Conservation (phyloP, 176 grass and related monocot genomes). For the Microstegium vimineum region DNA sequence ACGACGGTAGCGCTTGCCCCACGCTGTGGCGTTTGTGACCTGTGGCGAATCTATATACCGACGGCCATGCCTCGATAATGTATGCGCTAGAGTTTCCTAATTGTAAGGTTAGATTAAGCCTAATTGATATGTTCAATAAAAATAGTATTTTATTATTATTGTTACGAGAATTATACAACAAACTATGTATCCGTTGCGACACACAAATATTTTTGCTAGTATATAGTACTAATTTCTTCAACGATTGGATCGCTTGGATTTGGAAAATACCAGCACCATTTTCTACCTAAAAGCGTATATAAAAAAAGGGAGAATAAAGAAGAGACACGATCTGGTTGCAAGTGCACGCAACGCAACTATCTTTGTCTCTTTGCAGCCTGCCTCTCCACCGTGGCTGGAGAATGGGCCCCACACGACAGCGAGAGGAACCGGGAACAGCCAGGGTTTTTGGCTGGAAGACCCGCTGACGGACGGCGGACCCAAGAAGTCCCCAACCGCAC, state of each 20-base stretch:
- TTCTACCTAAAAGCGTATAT: neutral
- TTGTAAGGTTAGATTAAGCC: too few relatives aligned
- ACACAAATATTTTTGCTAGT: too few relatives aligned
- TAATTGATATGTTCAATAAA: too few relatives aligned
- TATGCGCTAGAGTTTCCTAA: too few relatives aligned
- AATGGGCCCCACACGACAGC: neutral
- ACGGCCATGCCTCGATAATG: too few relatives aligned
- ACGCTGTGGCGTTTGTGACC: too few relatives aligned
- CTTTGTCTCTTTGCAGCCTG: neutral
- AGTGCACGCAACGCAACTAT: neutral
- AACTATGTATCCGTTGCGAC: too few relatives aligned
- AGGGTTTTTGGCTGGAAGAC: constrained; percentile 44
- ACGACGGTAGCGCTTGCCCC: too few relatives aligned
- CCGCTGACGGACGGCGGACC: neutral
- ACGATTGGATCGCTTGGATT: neutral
- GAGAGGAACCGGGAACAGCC: neutral
- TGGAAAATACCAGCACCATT: neutral
- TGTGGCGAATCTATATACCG: too few relatives aligned
- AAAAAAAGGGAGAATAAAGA: neutral
- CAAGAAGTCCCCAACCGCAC: neutral
- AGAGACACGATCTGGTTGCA: neutral
- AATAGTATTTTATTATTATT: too few relatives aligned
- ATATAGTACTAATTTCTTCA: neutral
- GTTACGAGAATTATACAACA: too few relatives aligned
- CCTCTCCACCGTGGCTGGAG: neutral